phyloP scores from a whole-genome alignment of 441 rosid genomes.

The Adansonia rubrostipa region DNA sequence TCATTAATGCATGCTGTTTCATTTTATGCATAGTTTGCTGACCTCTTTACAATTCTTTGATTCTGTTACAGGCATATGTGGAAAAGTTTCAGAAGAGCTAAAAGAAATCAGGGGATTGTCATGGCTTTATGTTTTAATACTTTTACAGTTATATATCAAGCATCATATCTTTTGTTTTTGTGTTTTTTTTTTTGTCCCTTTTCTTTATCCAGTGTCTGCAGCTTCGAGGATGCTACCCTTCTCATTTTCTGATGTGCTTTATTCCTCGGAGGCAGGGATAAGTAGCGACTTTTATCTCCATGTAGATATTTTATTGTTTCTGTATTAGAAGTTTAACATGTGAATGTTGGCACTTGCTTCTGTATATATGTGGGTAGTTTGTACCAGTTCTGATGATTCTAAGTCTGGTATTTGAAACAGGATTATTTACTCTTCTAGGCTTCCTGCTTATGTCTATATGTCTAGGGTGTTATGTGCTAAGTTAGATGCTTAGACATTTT shows the following conservation, averaged over 20 bases:
- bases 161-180: neutral
- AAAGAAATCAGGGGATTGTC: conserved; percentile 34
- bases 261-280: conserved; percentile 27
- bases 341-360: conserved; percentile 15
- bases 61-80: conserved; percentile 67
- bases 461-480: neutral
- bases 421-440: neutral
- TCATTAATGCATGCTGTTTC: neutral
- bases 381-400: neutral
- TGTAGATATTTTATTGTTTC: conserved; percentile 34
- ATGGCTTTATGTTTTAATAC: conserved; percentile 11
- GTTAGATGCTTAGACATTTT: neutral
- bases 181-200: neutral
- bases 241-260: conserved; percentile 26
- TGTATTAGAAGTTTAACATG: conserved; percentile 20
- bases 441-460: neutral
- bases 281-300: conserved; percentile 30
- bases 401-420: neutral
- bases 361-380: neutral
- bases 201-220: conserved; percentile 11
- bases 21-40: conserved; percentile 3
- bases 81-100: conserved; percentile 63
- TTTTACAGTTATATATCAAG: neutral
- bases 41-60: conserved; percentile 4
- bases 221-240: conserved; percentile 18